A percentile compares a stretch with the other conserved stretches of the same genome.
These are phyloP conservation scores for Cordyceps fumosorosea DNA, from an alignment of 2,329 filamentous ascomycete species.

Conservation along the genomic window DNA sequence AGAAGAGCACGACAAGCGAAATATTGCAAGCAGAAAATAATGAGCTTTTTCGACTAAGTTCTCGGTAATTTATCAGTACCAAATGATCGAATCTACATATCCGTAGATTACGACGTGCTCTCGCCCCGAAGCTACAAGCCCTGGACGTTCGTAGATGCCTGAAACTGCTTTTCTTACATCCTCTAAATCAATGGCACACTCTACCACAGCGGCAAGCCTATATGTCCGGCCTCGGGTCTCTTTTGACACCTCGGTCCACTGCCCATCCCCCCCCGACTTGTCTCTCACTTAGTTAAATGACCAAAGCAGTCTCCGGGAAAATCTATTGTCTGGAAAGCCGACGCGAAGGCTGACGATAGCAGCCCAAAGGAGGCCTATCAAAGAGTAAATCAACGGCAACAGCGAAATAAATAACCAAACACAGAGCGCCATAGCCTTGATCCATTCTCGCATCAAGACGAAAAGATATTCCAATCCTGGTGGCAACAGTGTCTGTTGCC, in stretches of 20 bases:
- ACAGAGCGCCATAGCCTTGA: slow-evolving; percentile 6
- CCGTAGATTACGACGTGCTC: no score
- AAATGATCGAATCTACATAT: no score
- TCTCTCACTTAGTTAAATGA: not conserved
- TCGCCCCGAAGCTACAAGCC: no score
- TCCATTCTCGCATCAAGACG: not conserved
- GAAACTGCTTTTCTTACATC: no score
- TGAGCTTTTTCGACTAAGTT: no score
- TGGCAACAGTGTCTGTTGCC: slow-evolving; percentile 6
- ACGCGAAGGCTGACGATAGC: not conserved
- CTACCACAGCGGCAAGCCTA: not conserved
- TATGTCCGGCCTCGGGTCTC: not conserved
- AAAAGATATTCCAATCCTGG: slow-evolving; percentile 9
- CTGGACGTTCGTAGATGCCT: no score
- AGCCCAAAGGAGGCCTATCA: not conserved
- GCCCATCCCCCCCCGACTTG: not conserved
- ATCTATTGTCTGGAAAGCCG: slow-evolving; percentile 8
- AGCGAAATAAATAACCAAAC: not conserved
- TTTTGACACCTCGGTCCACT: not conserved
- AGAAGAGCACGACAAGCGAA: no score
- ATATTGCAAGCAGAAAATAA: no score
- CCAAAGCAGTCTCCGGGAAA: not conserved
- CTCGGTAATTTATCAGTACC: no score
- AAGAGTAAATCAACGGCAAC: not conserved
- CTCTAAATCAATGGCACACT: no score